Percentiles rank a stretch among this genome's conserved stretches.
These are phyloP conservation scores for Wickerhamiella musiphila DNA, from an alignment of 805 yeast genomes.

Conservation along the genomic window DNA sequence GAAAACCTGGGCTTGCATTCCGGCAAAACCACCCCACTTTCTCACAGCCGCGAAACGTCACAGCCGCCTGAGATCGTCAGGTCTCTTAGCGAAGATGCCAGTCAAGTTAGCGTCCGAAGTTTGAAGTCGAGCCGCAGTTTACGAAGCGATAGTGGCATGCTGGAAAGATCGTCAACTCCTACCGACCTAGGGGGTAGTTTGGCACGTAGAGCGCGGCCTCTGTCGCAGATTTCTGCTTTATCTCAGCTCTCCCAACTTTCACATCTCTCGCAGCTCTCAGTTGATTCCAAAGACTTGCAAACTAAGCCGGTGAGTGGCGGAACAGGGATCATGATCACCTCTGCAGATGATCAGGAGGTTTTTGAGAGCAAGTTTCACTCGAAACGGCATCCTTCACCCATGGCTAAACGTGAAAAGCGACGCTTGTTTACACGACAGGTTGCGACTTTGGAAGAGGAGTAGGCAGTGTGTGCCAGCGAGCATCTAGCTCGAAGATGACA, in stretches of 20 bases:
- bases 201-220: background rate
- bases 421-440: slow-evolving; percentile 1
- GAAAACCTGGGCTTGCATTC: too few relatives aligned
- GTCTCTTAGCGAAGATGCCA: background rate
- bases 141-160: background rate
- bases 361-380: background rate
- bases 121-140: background rate
- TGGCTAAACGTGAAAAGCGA: slow-evolving; percentile 1
- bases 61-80: background rate
- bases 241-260: slow-evolving; percentile 13
- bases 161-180: background rate
- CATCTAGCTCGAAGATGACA: too few relatives aligned
- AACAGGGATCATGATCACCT: too few relatives aligned
- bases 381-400: background rate
- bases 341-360: background rate
- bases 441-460: background rate
- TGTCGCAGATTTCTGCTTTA: slow-evolving; percentile 9
- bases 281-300: slow-evolving; percentile 7
- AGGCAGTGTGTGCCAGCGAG: background rate
- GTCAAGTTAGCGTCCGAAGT: background rate
- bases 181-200: background rate
- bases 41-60: too few relatives aligned
- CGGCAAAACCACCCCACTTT: too few relatives aligned
- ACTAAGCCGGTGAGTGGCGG: background rate
- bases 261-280: slow-evolving; percentile 12